These are phyloP conservation scores for Lactifluus hygrophoroides DNA, from an alignment of 768 basidiomycete genomes.

Conservation along the genomic window DNA sequence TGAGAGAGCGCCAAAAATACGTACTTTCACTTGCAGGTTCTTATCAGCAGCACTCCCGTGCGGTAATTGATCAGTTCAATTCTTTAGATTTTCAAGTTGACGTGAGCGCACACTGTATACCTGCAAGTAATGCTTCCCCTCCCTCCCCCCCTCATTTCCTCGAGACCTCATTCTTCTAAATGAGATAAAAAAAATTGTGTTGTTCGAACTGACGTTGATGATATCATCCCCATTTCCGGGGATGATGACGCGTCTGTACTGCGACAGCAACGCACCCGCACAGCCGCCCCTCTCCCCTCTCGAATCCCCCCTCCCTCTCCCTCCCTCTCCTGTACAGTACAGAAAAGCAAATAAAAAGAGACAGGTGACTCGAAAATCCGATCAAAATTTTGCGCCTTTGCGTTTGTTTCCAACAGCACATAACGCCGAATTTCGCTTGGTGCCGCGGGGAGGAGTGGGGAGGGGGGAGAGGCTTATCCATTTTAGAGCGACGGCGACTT, in stretches of 20 bases:
- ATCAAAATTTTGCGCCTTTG: constrained; percentile 6
- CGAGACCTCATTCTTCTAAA: constrained; percentile 11
- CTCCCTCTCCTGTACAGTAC: background rate
- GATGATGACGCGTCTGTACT: background rate
- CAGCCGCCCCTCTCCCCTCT: background rate
- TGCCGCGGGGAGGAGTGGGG: no score
- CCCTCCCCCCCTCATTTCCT: no score
- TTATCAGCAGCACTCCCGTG: constrained; percentile 5
- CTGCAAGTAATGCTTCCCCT: background rate
- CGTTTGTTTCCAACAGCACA: background rate
- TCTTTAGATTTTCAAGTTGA: constrained; percentile 16
- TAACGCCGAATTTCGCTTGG: constrained; percentile 13
- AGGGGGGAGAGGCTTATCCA: constrained; percentile 14
- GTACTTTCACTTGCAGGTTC: constrained; percentile 11
- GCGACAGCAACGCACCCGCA: background rate
- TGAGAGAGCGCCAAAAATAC: constrained; percentile 9
- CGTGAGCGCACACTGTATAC: constrained; percentile 4
- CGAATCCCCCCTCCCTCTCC: background rate
- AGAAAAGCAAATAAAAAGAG: background rate
- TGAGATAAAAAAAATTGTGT: background rate
- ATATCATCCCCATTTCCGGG: constrained; percentile 9
- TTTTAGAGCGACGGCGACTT: constrained; percentile 16
- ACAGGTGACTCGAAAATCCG: background rate
- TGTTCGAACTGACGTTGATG: constrained; percentile 8
- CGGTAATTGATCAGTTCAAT: constrained; percentile 8